Base-by-base conservation (phyloP, 495 filamentous ascomycete species). In the Clohesyomyces aquaticus region DNA sequence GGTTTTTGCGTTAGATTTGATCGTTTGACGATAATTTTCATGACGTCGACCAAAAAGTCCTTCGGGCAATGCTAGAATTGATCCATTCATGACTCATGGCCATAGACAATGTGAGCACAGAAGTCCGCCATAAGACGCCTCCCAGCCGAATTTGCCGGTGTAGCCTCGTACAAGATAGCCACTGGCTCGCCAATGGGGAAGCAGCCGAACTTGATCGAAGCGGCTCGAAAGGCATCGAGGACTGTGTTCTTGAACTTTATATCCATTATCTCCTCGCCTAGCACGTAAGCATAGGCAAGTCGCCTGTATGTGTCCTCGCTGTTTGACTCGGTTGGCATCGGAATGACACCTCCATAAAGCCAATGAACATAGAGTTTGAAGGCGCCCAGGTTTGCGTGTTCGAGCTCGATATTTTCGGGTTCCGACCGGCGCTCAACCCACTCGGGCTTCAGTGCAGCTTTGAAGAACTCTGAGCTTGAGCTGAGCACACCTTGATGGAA, bases 201-300 rank as follows among this genome's bases (percentile, higher is more conserved):
- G 19, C 6, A 25, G 48, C 25, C 12, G 48, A 25, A 52, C 27
- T 55, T 29, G n/a, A 18, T 19, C 22, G 41, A 26, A 12, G 42
- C 3, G 18, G 45, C 26, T 18, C 41, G 27, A n/a, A 65, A 49
- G 1, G 26, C 29, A 26, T 65, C 45, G 28, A 65, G 3, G n/a
- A 65, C 25, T 1, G 29, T 27, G 46, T 65, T 50, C 23, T 58
- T 65, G 45, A 58, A 65, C n/a, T 25, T 18, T 9, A 14, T 43
- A 50, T 59, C 46, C 16, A 65, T 38, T 8, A 65, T 19, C 29
- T 26, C 45, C 26, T 65, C 61, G 10, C 61, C 61, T 6, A 65
- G 47, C 11, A 49, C 55, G 35, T 65, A 65, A 25, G 54, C 43
- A 41, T 59, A 19, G 18, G 26, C 41, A 1, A 63, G 27, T 12